phyloP scores from a whole-genome alignment of 2,329 filamentous ascomycete species.

The Pseudocercospora fuligena region DNA sequence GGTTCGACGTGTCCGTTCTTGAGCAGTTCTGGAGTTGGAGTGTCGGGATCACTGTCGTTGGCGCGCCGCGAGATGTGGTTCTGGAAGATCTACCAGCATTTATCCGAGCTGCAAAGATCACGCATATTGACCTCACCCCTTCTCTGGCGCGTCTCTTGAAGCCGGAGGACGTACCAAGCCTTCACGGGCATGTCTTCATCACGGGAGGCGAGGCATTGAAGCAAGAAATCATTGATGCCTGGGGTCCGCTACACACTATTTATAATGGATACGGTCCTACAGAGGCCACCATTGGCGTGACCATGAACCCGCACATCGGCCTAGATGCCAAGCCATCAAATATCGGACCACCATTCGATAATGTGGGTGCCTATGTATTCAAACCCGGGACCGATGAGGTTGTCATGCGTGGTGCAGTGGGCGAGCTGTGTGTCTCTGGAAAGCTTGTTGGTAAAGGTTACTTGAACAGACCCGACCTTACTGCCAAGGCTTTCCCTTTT shows the following conservation, averaged over 20 bases:
- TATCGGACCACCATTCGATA: slow-evolving; percentile 84
- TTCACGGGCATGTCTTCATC: slow-evolving; percentile 86
- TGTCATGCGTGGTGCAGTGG: slow-evolving; percentile 77
- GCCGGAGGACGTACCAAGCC: slow-evolving; percentile 77
- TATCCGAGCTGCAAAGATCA: slow-evolving; percentile 75
- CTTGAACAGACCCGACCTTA: slow-evolving; percentile 78
- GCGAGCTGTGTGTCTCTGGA: slow-evolving; percentile 87
- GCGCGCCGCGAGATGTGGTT: slow-evolving; percentile 80
- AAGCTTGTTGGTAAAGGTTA: slow-evolving; percentile 90
- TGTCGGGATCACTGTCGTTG: slow-evolving; percentile 81
- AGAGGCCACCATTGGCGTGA: slow-evolving; percentile 90
- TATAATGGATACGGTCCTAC: slow-evolving; percentile 93
- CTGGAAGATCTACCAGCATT: slow-evolving; percentile 79
- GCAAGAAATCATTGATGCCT: slow-evolving; percentile 84
- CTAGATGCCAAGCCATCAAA: slow-evolving; percentile 80
- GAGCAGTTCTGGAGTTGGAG: slow-evolving; percentile 98
- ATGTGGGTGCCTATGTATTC: slow-evolving; percentile 83
- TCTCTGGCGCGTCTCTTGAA: slow-evolving; percentile 79
- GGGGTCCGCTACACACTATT: slow-evolving; percentile 79
- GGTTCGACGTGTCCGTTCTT: slow-evolving; percentile 91
- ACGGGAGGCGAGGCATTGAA: slow-evolving; percentile 88
- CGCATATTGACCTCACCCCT: slow-evolving; percentile 89
- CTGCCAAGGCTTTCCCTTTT: slow-evolving; percentile 73
- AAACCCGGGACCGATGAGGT: slow-evolving; percentile 70
- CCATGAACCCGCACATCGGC: slow-evolving; percentile 83